Base-by-base conservation (phyloP, 108 stramenopile species). In the Stephanodiscus minutulus region DNA sequence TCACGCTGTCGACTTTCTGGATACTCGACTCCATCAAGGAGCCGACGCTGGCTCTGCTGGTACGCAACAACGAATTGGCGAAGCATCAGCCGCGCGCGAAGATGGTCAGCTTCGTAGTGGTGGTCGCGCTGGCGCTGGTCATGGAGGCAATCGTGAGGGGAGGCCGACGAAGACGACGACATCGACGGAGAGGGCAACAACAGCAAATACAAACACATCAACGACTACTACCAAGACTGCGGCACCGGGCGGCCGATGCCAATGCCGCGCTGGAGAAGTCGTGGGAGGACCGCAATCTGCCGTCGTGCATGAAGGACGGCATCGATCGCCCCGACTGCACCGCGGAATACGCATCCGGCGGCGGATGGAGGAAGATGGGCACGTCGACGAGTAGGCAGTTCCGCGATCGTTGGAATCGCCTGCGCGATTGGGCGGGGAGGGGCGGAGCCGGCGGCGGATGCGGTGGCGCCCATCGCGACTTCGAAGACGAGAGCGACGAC, bases 11-110 rank as follows among this genome's bases (percentile, higher is more conserved):
- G 3, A 62, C 85, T 36, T 94, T 94, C 86, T 94, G 93, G 93
- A 62, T 94, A 24, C 68, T 98, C 46, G 94, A 97, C 68, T 95
- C 94, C 13, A 67, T 97, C 17, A 98, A 98, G 71, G 98, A 98
- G 70, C 93, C 97, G 7, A 83, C 96, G n/a, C 86, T 98, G 61
- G 92, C 88, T 7, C 36, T 77, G 20, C 64, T 96, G 39, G 89
- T 94, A 5, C 11, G 9, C 54, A 87, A 89, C 37, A 88, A 96
- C n/a, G 86, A 96, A 50, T 74, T 94, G 28, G 85, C 87, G 24
- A 66, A 60, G 46, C 91, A 95, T 85, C 96, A 96, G 61, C 98
- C 98, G 0, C 65, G 74, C 29, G 96, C 96, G 22, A 97, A 97
- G 70, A 79, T 97, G 47, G 39, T 88, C 35, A 92, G 88, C 58